A percentile compares a stretch with the other conserved stretches of the same genome.
phyloP scores from a whole-genome alignment of 2,329 filamentous ascomycete genomes.

The Clathrospora elynae region DNA sequence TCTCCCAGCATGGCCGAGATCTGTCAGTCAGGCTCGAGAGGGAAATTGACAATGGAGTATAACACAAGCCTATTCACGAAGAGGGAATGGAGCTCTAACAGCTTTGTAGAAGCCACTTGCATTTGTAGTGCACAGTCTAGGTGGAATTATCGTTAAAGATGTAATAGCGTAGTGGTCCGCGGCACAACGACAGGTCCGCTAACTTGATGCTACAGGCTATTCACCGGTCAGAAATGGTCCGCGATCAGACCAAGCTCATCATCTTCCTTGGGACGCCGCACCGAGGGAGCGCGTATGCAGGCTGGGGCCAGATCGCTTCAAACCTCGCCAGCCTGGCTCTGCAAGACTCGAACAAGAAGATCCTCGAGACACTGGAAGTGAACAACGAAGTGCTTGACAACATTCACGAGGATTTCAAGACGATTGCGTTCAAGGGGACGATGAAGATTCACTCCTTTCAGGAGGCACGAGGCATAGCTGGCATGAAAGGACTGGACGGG shows the following conservation, averaged over 20 bases:
- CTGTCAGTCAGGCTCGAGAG: slow-evolving; percentile 35
- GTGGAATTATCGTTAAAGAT: slow-evolving; percentile 49
- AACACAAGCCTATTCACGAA: slow-evolving; percentile 4
- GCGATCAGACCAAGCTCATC: slow-evolving; percentile 38
- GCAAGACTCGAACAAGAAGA: slow-evolving; percentile 4
- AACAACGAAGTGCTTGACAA: slow-evolving; percentile 48
- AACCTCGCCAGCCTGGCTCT: slow-evolving; percentile 37
- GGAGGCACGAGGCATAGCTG: slow-evolving; percentile 3
- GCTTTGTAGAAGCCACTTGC: slow-evolving; percentile 38
- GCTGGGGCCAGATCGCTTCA: slow-evolving; percentile 44
- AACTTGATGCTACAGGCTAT: slow-evolving; percentile 36
- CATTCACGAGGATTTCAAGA: slow-evolving; percentile 47
- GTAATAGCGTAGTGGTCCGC: slow-evolving; percentile 21
- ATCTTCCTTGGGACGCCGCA: slow-evolving; percentile 53
- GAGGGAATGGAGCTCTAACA: slow-evolving; percentile 8
- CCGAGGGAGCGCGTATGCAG: slow-evolving; percentile 40
- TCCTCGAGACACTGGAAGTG: slow-evolving; percentile 34
- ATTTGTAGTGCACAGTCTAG: slow-evolving; percentile 50
- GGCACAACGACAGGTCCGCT: slow-evolving; percentile 3
- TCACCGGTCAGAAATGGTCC: slow-evolving; percentile 33
- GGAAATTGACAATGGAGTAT: slow-evolving; percentile 40
- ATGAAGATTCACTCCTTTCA: slow-evolving; percentile 52
- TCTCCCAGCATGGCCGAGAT: slow-evolving; percentile 45
- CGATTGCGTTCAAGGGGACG: slow-evolving; percentile 20
- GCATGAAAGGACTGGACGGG: not conserved